Base-by-base conservation (phyloP, 140 eudicot genomes). In the Cichorium intybus region DNA sequence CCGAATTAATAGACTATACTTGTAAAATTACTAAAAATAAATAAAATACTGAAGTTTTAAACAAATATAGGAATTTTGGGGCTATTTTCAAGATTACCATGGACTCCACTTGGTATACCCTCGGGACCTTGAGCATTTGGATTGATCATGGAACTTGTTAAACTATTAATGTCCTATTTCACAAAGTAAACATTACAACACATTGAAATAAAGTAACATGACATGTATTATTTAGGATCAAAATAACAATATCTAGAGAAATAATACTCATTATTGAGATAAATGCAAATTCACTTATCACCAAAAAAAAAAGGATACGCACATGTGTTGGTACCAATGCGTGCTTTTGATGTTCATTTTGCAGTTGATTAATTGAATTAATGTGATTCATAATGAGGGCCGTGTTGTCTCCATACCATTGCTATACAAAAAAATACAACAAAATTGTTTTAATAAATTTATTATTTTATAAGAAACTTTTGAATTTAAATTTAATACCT, bases 131-230 rank as follows among this genome's bases (percentile, higher is more conserved):
- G 69, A 70, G 75, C 75, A 60, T 67, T 56, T 35, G 56, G 79
- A 70, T 74, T 77, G 67, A 71, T 49, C 41, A 63, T 61, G 10
- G 80, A 68, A 59, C 50, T 60, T 62, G 68, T 51, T 48, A 72
- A 51, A 46, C 57, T 50, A 73, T 50, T 71, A 15, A 80, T 43
- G 33, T 84, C 87, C 87, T 81, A 77, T 33, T 64, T 22, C 50
- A 55, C 53, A 41, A 60, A 63, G 24, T 52, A 52, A 69, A 29
- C 16, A 69, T 15, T 58, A 35, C 21, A 34, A 22, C 62, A 35
- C 27, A 35, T 26, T 5, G 49, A 24, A 43, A 60, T 69, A 27
- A 34, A 41, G 31, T 69, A 71, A 64, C 18, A 21, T 21, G 34
- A 7, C 62, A 34, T 4, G 23, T n/a, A 29, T 37, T 41, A 60